A percentile compares a stretch with the other conserved stretches of the same genome.
phyloP scores from a whole-genome alignment of 495 filamentous ascomycete species.

The Chaetomium fimeti region DNA sequence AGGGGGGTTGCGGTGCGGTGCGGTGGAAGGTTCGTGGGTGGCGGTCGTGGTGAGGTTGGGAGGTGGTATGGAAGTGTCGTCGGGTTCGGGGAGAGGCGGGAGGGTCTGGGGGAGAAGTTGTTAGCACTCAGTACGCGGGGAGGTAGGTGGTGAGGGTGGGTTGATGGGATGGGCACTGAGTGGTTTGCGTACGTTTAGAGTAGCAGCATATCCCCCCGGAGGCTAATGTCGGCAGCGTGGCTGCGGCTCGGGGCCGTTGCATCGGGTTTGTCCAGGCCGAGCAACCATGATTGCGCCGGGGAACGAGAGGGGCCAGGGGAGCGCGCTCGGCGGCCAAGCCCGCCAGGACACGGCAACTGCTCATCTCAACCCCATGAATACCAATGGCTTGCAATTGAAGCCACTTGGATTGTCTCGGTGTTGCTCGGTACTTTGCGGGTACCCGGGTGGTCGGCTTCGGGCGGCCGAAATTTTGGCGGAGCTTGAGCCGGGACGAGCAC shows the following conservation, averaged over 20 bases:
- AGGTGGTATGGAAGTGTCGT: conserved; percentile 22
- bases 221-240: not conserved
- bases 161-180: not conserved
- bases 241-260: not conserved
- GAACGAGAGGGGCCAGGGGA: conserved; percentile 5
- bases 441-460: not conserved
- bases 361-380: conserved; percentile 33
- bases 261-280: not conserved
- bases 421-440: not conserved
- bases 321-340: conserved; percentile 29
- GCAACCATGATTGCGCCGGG: conserved; percentile 17
- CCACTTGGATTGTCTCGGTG: not conserved
- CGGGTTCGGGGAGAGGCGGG: not conserved
- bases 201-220: not conserved
- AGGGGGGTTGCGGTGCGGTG: conserved; percentile 20
- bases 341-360: conserved; percentile 27
- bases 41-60: conserved; percentile 1
- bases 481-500: not conserved
- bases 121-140: not conserved
- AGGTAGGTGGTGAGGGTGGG: not conserved
- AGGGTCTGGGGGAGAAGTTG: not conserved
- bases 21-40: conserved; percentile 15
- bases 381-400: conserved; percentile 13
- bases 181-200: not conserved
- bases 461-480: conserved; percentile 22